Base-by-base conservation (phyloP, 2,329 filamentous ascomycete genomes). In the Fusarium pininemorale region DNA sequence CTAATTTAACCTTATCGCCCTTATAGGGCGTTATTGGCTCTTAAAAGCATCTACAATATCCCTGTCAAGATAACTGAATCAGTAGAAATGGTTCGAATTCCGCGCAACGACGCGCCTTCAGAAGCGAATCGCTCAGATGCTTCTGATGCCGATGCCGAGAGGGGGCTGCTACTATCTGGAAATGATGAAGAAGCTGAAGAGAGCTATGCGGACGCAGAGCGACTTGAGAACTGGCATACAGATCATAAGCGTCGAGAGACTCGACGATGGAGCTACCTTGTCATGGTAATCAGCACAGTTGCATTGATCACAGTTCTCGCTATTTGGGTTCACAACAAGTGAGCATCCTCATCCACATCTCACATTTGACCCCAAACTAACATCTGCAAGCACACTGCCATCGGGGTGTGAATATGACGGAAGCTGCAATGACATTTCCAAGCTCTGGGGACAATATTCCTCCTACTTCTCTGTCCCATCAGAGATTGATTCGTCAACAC, bases 361-460 rank as follows among this genome's bases (percentile, higher is more conserved):
- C 10, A 37, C 26, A 20, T 44, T 20, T 28, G 16, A 30, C 7
- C 14, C 22, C 16, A 28, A 51, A 18, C 32, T 75, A 14, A 76
- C 42, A 24, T 18, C 11, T 20, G 45, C 50, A 24, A 72, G 69
- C 28, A 63, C 65, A 26, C 44, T 70, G 13, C 64, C 72, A 7
- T 58, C 69, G 44, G 73, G 73, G 24, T 82, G 79, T 41, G 75
- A 81, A 55, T 60, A 59, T 11, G 71, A 76, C 22, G 81, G 75
- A 20, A 78, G 68, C 58, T 95, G 93, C 81, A 85, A 87, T 54
- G 82, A 88, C 8, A 80, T 87, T 38, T 87, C 92, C 50, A 90
- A 90, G 74, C 88, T 86, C 63, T 97, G 94, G 94, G 95, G 95
- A 63, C 94, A 96, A 81, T 98, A 98, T 81, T 93, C 94, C 24